Percentiles rank a stretch among this genome's conserved stretches.
Evolutionary conservation across 129 eudicot species (phyloP).

Genomic region (Arctium minus): DNA sequence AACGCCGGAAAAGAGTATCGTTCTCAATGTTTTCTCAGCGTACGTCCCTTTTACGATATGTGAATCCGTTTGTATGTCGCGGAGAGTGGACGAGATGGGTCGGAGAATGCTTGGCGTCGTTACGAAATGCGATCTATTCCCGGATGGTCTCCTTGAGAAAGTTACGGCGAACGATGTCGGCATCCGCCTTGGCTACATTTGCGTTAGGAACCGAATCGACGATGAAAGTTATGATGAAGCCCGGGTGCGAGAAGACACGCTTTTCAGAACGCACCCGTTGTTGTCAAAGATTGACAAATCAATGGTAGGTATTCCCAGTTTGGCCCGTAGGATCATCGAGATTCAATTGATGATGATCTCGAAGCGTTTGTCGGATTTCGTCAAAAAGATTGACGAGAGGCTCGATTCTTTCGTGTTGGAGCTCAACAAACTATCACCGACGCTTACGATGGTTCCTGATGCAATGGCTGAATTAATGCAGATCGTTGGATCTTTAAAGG

Average conservation of each 20-base stretch:
- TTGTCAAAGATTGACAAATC: conserved; percentile 2
- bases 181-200: not conserved
- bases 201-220: conserved; percentile 7
- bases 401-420: not conserved
- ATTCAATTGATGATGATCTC: not conserved
- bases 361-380: conserved; percentile 12
- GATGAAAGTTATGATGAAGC: conserved; percentile 11
- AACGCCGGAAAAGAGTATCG: conserved; percentile 6
- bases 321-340: conserved; percentile 1
- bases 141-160: not conserved
- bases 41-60: not conserved
- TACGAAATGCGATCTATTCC: not conserved
- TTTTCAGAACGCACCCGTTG: conserved; percentile 9
- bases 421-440: not conserved
- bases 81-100: conserved; percentile 6
- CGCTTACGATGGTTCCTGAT: not conserved
- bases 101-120: conserved; percentile 1
- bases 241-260: not conserved
- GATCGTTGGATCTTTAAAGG: not conserved
- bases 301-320: conserved; percentile 16
- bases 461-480: not conserved
- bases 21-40: not conserved
- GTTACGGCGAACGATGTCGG: not conserved
- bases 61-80: conserved; percentile 15
- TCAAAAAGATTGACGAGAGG: not conserved